Percentiles rank a stretch among this genome's conserved stretches.
Evolutionary conservation across 2,329 filamentous ascomycete genomes (phyloP).

Genomic region (Aspergillus sp.): DNA sequence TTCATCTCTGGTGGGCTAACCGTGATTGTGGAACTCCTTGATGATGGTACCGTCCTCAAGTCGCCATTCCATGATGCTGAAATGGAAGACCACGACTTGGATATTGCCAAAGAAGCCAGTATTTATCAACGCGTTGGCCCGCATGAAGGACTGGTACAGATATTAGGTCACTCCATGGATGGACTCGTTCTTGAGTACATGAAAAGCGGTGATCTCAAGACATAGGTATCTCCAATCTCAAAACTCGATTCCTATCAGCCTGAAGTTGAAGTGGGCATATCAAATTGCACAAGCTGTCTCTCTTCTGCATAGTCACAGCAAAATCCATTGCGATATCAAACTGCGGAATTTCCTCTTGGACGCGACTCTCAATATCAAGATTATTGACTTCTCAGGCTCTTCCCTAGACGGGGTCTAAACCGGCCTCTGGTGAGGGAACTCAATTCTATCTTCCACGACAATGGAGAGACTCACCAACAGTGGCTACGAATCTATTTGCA

Average conservation of each 20-base stretch:
- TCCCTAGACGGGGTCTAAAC: no score
- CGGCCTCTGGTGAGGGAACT: no score
- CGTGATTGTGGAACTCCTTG: slow-evolving; percentile 19
- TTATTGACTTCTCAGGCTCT: slow-evolving; percentile 25
- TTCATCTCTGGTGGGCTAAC: slow-evolving; percentile 16
- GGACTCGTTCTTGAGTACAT: slow-evolving; percentile 17
- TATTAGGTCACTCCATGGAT: slow-evolving; percentile 13
- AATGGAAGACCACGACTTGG: slow-evolving; percentile 13
- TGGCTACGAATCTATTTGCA: no score
- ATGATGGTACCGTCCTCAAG: slow-evolving; percentile 16
- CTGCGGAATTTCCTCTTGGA: slow-evolving; percentile 42
- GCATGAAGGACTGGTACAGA: slow-evolving; percentile 12
- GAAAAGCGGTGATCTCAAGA: slow-evolving; percentile 15
- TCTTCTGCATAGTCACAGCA: slow-evolving; percentile 35
- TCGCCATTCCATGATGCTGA: slow-evolving; percentile 10
- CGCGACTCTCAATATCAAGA: slow-evolving; percentile 32
- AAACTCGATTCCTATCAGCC: slow-evolving; percentile 12
- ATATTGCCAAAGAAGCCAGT: slow-evolving; percentile 17
- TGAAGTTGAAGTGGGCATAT: slow-evolving; percentile 28
- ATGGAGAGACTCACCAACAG: no score
- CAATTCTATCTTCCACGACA: no score
- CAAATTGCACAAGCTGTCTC: slow-evolving; percentile 35
- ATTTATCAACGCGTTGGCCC: slow-evolving; percentile 13
- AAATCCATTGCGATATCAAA: slow-evolving; percentile 43
- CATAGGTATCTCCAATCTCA: slow-evolving; percentile 12